phyloP scores from a whole-genome alignment of 2,329 filamentous ascomycete genomes.

The Coleophoma eucalyptorum region DNA sequence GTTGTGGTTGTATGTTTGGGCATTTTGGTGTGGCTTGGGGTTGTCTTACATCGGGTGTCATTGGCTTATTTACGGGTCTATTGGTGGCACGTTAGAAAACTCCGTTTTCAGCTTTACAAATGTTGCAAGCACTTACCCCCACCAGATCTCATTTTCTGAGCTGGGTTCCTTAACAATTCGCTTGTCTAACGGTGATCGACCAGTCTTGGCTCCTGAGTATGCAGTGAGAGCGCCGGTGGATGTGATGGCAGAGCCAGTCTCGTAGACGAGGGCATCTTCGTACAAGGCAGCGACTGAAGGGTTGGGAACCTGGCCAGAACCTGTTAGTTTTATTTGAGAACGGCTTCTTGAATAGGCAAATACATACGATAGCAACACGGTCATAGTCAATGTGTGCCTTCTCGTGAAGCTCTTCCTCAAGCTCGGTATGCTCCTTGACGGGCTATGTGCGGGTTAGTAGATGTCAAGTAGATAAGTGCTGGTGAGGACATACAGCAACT shows the following conservation, averaged over 20 bases:
- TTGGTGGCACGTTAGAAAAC: not conserved
- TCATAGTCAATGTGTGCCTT: slow-evolving; percentile 99
- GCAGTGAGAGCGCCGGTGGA: slow-evolving; percentile 92
- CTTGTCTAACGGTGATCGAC: slow-evolving; percentile 95
- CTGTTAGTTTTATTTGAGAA: not conserved
- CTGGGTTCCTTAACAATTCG: slow-evolving; percentile 88
- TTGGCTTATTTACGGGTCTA: slow-evolving; percentile 93
- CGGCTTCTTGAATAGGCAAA: slow-evolving; percentile 1
- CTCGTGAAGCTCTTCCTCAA: slow-evolving; percentile 96
- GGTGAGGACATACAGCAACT: not conserved
- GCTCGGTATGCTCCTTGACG: slow-evolving; percentile 84
- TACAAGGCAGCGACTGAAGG: slow-evolving; percentile 86
- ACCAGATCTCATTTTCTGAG: slow-evolving; percentile 94
- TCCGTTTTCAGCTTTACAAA: not conserved
- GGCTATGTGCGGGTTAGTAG: slow-evolving; percentile 49
- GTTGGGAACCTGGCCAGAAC: slow-evolving; percentile 65
- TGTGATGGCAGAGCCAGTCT: slow-evolving; percentile 96
- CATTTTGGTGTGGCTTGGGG: not conserved
- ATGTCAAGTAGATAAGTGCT: slow-evolving; percentile 1
- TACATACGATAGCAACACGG: slow-evolving; percentile 88
- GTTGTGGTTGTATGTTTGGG: too few relatives aligned
- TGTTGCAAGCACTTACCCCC: slow-evolving; percentile 51
- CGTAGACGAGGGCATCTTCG: slow-evolving; percentile 98
- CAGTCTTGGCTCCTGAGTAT: slow-evolving; percentile 97
- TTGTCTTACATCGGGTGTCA: slow-evolving; percentile 84